Evolutionary conservation across 768 basidiomycete genomes (phyloP).

Genomic region (Pleurotus cornucopiae): DNA sequence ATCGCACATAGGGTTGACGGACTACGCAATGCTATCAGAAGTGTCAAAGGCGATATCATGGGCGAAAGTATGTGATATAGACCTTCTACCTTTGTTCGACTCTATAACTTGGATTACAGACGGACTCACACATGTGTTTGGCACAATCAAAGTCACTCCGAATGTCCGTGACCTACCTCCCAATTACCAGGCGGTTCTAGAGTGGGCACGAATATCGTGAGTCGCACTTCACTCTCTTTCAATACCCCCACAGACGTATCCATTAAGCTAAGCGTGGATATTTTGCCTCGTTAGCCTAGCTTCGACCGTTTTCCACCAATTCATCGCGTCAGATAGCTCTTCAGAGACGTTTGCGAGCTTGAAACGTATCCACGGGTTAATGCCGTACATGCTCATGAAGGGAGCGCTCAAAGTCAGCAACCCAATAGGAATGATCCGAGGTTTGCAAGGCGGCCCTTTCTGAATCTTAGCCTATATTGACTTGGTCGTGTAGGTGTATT

Average conservation of each 20-base stretch:
- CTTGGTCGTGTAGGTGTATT: constrained; percentile 48
- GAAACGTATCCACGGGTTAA: constrained; percentile 91
- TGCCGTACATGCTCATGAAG: constrained; percentile 98
- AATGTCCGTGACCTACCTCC: constrained; percentile 72
- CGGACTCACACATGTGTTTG: constrained; percentile 86
- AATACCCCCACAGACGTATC: not conserved
- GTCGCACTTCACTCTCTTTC: constrained; percentile 24
- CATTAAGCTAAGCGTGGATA: not conserved
- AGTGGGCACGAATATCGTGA: constrained; percentile 97
- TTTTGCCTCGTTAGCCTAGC: constrained; percentile 59
- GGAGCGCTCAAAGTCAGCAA: constrained; percentile 89
- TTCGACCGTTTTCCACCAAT: constrained; percentile 93
- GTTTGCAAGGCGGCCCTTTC: constrained; percentile 28
- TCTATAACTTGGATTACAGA: constrained; percentile 38
- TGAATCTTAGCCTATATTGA: not conserved
- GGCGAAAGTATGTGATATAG: constrained; percentile 52
- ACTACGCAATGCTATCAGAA: constrained; percentile 75
- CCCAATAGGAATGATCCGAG: constrained; percentile 94
- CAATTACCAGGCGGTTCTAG: constrained; percentile 85
- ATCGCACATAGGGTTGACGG: constrained; percentile 84
- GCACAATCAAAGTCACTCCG: constrained; percentile 78
- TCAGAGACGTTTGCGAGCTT: constrained; percentile 84
- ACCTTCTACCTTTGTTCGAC: not conserved
- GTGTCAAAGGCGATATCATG: constrained; percentile 93
- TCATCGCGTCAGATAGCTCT: constrained; percentile 88